A percentile compares a stretch with the other conserved stretches of the same genome.
Evolutionary conservation across 805 yeast genomes (phyloP).

Genomic region (Saturnispora diversa): DNA sequence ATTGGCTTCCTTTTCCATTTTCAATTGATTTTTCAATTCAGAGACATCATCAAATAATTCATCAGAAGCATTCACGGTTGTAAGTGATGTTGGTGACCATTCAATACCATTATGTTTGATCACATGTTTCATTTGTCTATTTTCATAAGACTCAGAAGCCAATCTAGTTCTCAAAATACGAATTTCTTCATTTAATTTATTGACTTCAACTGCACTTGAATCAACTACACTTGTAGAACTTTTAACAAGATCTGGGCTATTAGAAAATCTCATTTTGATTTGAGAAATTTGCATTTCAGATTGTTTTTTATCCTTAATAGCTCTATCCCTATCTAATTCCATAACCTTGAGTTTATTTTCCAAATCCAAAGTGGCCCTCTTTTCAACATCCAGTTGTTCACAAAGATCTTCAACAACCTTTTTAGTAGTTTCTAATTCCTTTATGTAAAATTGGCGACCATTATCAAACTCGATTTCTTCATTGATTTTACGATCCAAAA

Average conservation of each 20-base stretch:
- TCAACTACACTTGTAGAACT: constrained; percentile 5
- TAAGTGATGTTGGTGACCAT: constrained; percentile 8
- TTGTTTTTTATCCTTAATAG: constrained; percentile 26
- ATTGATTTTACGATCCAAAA: constrained; percentile 35
- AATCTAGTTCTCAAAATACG: constrained; percentile 52
- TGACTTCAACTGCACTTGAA: constrained; percentile 11
- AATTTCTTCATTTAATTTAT: constrained; percentile 43
- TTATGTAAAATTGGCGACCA: constrained; percentile 38
- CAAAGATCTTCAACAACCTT: constrained; percentile 22
- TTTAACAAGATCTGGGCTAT: constrained; percentile 18
- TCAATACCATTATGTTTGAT: constrained; percentile 21
- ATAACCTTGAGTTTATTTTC: constrained; percentile 23
- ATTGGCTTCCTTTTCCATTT: constrained; percentile 25
- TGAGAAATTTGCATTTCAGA: constrained; percentile 29
- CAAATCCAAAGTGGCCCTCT: constrained; percentile 20
- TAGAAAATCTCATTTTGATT: constrained; percentile 25
- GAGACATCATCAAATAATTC: constrained; percentile 10
- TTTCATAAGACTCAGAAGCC: constrained; percentile 58
- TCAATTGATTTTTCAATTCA: constrained; percentile 16
- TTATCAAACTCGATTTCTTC: constrained; percentile 37
- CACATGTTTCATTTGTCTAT: constrained; percentile 39
- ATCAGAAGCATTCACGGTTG: constrained; percentile 5
- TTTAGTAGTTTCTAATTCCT: constrained; percentile 33
- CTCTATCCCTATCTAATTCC: constrained; percentile 29
- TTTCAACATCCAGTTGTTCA: constrained; percentile 26